Conservation (phyloP, 441 rosid species). For the Rhodomyrtus psidioides region DNA sequence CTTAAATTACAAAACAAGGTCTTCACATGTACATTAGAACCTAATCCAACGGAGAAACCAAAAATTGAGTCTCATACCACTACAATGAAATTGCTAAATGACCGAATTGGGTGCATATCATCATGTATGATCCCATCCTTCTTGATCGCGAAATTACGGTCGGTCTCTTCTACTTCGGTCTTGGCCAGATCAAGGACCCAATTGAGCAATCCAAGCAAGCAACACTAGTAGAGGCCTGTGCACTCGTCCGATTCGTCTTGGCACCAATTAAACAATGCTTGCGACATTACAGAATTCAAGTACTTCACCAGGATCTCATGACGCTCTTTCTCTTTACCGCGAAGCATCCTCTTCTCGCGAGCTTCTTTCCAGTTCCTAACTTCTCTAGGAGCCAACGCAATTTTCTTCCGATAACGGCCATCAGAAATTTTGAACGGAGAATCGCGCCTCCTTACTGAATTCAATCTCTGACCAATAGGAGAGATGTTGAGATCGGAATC, state of each 20-base stretch:
- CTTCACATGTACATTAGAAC: background rate
- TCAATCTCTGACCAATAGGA: too few species aligned
- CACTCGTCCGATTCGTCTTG: background rate
- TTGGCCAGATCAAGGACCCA: background rate
- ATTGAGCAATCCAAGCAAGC: background rate
- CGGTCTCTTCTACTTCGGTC: background rate
- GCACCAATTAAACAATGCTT: too few species aligned
- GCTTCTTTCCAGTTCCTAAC: background rate
- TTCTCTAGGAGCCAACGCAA: background rate
- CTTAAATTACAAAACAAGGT: background rate
- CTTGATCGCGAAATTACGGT: background rate
- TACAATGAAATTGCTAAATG: background rate
- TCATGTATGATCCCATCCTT: background rate
- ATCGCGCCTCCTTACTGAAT: background rate
- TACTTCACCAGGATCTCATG: too few species aligned
- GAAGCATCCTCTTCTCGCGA: background rate
- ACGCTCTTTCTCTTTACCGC: background rate
- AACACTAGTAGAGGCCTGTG: background rate
- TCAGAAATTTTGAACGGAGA: background rate
- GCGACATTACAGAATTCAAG: too few species aligned
- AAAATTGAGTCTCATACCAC: background rate
- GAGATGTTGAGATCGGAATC: too few species aligned
- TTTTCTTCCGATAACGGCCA: background rate
- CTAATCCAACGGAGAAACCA: background rate
- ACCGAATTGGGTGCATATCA: background rate